A percentile compares a stretch with the other conserved stretches of the same genome.
Conservation (phyloP, 2,329 filamentous ascomycete genomes). For the Aureobasidium subglaciale region DNA sequence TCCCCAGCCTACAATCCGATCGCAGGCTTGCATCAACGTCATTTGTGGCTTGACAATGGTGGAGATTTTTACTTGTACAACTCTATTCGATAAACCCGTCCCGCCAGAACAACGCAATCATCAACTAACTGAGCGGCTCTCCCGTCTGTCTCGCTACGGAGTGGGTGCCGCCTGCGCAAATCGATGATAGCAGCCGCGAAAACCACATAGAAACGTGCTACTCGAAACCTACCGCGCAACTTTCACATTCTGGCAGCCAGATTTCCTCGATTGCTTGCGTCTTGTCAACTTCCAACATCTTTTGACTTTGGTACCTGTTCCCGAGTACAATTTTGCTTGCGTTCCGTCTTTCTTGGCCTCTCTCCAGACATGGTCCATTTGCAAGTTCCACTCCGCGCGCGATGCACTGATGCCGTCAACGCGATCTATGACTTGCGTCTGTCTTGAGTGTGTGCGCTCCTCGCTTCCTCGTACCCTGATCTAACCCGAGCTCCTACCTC, state of each 20-base stretch:
- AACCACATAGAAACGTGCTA: not conserved
- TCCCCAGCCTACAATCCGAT: constrained; percentile 11
- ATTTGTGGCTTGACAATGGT: constrained; percentile 3
- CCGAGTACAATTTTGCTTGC: not conserved
- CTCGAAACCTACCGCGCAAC: not conserved
- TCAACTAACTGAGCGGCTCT: not conserved
- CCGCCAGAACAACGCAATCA: not conserved
- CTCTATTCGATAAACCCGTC: not conserved
- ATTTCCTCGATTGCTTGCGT: not conserved
- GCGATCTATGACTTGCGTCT: not conserved
- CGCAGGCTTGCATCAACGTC: constrained; percentile 2
- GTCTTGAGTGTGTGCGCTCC: not conserved
- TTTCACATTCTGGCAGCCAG: not conserved
- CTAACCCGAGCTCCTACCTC: not conserved
- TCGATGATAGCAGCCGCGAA: not conserved
- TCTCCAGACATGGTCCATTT: not conserved
- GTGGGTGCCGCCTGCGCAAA: not conserved
- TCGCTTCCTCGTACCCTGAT: not conserved
- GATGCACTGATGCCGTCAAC: not conserved
- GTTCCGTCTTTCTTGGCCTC: not conserved
- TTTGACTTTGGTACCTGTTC: not conserved
- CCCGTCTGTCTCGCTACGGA: not conserved
- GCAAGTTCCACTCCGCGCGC: not conserved
- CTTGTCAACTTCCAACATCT: not conserved
- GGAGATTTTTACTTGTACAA: constrained; percentile 13